These are phyloP conservation scores for Penicillium hordei DNA, from an alignment of 2,329 filamentous ascomycete species.

Conservation along the genomic window DNA sequence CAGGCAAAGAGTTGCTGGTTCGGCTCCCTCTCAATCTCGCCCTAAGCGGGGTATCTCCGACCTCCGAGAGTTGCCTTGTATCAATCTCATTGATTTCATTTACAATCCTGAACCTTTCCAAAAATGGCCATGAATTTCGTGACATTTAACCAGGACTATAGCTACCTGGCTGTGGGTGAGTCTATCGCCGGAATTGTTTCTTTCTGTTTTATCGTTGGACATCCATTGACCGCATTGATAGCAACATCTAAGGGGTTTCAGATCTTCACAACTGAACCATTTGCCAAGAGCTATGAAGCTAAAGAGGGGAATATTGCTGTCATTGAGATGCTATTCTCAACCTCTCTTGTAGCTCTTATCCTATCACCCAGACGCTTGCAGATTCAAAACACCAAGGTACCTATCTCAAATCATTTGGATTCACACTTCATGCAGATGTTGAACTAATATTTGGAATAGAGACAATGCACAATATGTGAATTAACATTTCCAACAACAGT, in stretches of 20 bases:
- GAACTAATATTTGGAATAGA: constrained; percentile 39
- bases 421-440: constrained; percentile 7
- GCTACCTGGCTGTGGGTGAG: constrained; percentile 90
- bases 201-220: background rate
- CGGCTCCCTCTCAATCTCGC: constrained; percentile 9
- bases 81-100: constrained; percentile 12
- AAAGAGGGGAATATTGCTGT: constrained; percentile 94
- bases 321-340: constrained; percentile 98
- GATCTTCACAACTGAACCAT: constrained; percentile 95
- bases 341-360: constrained; percentile 90
- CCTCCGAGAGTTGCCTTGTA: constrained; percentile 17
- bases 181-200: background rate
- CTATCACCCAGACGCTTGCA: constrained; percentile 87
- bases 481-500: constrained; percentile 98
- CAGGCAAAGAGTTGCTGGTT: constrained; percentile 22
- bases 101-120: constrained; percentile 1
- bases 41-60: constrained; percentile 22
- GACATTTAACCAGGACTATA: constrained; percentile 99
- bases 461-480: constrained; percentile 89
- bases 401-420: constrained; percentile 35
- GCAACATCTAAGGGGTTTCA: constrained; percentile 92
- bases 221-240: constrained; percentile 40
- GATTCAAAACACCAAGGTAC: constrained; percentile 95
- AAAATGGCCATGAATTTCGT: constrained; percentile 91
- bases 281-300: constrained; percentile 90